phyloP scores from a whole-genome alignment of 768 basidiomycete genomes.

The Boletus huronensis region DNA sequence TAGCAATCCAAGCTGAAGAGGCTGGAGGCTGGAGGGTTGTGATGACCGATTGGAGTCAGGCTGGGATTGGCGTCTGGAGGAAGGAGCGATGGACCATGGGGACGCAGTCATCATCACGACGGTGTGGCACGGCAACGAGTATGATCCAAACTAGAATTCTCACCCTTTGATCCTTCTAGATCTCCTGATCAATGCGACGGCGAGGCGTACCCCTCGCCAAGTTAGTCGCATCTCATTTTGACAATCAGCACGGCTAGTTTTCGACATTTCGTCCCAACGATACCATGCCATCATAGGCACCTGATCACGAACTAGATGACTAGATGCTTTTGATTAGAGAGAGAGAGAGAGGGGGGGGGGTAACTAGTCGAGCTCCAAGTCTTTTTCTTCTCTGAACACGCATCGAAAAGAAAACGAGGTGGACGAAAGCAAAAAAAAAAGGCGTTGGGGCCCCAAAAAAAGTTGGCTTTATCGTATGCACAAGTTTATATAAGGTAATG shows the following conservation, averaged over 20 bases:
- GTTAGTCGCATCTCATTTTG: too few relatives aligned
- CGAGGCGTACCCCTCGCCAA: too few relatives aligned
- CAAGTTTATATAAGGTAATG: conserved; percentile 12
- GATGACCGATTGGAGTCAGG: conserved; percentile 39
- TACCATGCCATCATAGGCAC: too few relatives aligned
- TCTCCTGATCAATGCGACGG: too few relatives aligned
- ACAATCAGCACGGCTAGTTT: neutral
- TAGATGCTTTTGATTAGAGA: neutral
- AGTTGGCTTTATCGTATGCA: conserved; percentile 15
- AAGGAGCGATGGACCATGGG: too few relatives aligned
- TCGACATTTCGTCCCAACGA: neutral
- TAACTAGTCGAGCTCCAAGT: neutral
- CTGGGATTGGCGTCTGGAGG: too few relatives aligned
- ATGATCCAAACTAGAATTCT: too few relatives aligned
- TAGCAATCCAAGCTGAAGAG: conserved; percentile 30
- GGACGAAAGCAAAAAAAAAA: conserved; percentile 2
- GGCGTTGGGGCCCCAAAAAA: conserved; percentile 2
- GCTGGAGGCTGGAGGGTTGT: conserved; percentile 39
- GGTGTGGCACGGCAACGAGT: too few relatives aligned
- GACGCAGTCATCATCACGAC: too few relatives aligned
- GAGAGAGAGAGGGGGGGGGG: neutral
- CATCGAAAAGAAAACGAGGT: neutral
- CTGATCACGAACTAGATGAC: neutral
- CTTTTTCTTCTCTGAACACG: neutral
- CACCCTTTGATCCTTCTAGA: too few relatives aligned